Evolutionary conservation across 2,329 filamentous ascomycete genomes (phyloP), one percentile per base, ranked within the genome.

Genomic region (Sclerotinia nivalis): DNA sequence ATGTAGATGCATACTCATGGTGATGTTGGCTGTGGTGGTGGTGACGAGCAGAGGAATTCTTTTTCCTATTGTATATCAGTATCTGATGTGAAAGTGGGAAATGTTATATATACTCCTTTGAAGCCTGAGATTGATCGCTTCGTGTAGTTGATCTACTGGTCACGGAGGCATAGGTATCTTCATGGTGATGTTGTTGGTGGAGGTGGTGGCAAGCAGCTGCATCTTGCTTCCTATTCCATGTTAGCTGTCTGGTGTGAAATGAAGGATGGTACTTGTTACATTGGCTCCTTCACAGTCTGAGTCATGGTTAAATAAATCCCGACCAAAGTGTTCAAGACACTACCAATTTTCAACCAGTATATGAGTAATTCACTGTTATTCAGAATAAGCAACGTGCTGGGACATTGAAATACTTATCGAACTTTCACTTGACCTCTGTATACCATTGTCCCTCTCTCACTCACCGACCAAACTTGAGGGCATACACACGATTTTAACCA

Each of bases 351-450:
- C 0, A 37, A n/a, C 1, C 1, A 1, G 6, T 18, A 25, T 40
- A 5, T 58, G 22, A 8, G 20, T n/a, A 2, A 5, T 9, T n/a
- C n/a, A 3, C 12, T 4, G 2, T 0, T 37, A 0, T 7, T 25
- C 12, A n/a, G 34, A 12, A 58, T 13, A 34, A 40, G 7, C 5
- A 22, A 40, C 31, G 12, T 6, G 20, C 5, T 6, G 12, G 10
- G 34, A 40, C 6, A 58, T 15, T 15, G 12, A 25, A 40, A 15
- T 40, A 40, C 55, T 25, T 7, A 40, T 13, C 3, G 6, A 18
- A 6, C 10, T 10, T 58, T 7, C 8, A 15, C 34, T 40, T 40
- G 6, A 1, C 6, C 1, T 8, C 22, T 34, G 34, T 20, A 18
- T 31, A 37, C 22, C 31, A 15, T 58, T 4, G 6, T 58, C 22